Base-by-base conservation (phyloP, 1,284 basidiomycete species). In the Neonothopanus nambi region DNA sequence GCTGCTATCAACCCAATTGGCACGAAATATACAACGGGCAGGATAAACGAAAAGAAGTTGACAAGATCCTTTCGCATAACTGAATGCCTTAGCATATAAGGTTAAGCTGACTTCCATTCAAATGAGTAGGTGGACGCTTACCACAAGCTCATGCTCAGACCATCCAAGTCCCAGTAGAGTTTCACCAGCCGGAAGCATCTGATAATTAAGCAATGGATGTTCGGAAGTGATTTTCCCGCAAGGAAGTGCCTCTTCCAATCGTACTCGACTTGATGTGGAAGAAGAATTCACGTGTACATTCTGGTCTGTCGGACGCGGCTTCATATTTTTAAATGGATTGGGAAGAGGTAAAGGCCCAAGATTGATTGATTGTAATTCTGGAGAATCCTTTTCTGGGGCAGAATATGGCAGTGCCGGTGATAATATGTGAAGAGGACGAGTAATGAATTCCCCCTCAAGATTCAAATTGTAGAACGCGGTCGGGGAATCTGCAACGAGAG, bases 271-370 rank as follows among this genome's bases (percentile, higher is more conserved):
- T 2, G 59, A 49, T 39, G 57, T 57, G 7, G 48, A 58, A 26
- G 55, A 50, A 18, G 49, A 57, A 24, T 61, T 59, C 4, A 18
- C 52, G 45, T 21, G 48, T 47, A 65, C 53, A 12, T 76, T 55
- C 50, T 72, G 66, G 33, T 82, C 81, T 1, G 69, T 56, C 23
- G 76, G 72, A 11, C 61, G 64, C 51, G 65, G 63, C 59, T 74
- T 73, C n/a, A 79, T 70, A 2, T 71, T 67, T 61, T 82, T 89
- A 71, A 88, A 82, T 2, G 83, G 76, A 55, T 81, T 84, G 9
- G 81, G 73, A 21, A 82, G 67, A 11, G 71, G 52, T 7, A 45
- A 45, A 15, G 48, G 26, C 9, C 59, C 40, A 5, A 48, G 44
- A 33, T 51, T 41, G 21, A 49, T 43, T 13, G 35, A 51, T 38